A percentile compares a stretch with the other conserved stretches of the same genome.
Evolutionary conservation across 2,329 filamentous ascomycete species (phyloP).

Genomic region (Pyrenophora tritici-repentis): DNA sequence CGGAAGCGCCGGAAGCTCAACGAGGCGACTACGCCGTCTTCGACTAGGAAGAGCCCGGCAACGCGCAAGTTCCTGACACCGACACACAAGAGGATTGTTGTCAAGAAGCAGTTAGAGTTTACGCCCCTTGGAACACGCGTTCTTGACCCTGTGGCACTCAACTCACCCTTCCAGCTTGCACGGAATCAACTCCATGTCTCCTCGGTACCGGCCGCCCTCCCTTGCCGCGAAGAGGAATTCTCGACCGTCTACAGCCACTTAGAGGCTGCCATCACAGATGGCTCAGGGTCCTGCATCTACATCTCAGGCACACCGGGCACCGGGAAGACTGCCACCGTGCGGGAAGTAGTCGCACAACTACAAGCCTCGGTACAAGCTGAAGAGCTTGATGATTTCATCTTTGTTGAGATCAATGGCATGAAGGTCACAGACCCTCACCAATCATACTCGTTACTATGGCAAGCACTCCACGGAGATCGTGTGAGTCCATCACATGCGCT

Average conservation of each 20-base stretch:
- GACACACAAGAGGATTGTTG: constrained; percentile 68
- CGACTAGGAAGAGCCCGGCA: constrained; percentile 52
- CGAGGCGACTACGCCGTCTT: constrained; percentile 52
- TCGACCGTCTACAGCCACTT: constrained; percentile 90
- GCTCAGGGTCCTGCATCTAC: constrained; percentile 94
- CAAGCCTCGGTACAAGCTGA: constrained; percentile 87
- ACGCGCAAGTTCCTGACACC: constrained; percentile 65
- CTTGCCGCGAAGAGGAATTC: constrained; percentile 92
- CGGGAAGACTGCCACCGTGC: constrained; percentile 95
- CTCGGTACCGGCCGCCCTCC: constrained; percentile 84
- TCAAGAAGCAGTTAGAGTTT: constrained; percentile 91
- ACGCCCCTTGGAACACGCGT: constrained; percentile 90
- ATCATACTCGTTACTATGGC: constrained; percentile 93
- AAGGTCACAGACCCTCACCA: constrained; percentile 98
- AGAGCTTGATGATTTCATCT: constrained; percentile 97
- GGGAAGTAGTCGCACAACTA: constrained; percentile 87
- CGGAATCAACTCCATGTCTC: constrained; percentile 90
- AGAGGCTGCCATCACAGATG: constrained; percentile 90
- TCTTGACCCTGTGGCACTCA: constrained; percentile 75
- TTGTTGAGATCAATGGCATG: constrained; percentile 99
- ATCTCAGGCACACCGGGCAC: constrained; percentile 98
- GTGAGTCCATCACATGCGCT: constrained; percentile 91
- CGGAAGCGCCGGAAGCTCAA: constrained; percentile 56
- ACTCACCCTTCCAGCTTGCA: constrained; percentile 90
- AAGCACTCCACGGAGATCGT: constrained; percentile 89